These are phyloP conservation scores for Clitopilus passeckerianus DNA, from an alignment of 768 basidiomycete species.

Conservation along the genomic window DNA sequence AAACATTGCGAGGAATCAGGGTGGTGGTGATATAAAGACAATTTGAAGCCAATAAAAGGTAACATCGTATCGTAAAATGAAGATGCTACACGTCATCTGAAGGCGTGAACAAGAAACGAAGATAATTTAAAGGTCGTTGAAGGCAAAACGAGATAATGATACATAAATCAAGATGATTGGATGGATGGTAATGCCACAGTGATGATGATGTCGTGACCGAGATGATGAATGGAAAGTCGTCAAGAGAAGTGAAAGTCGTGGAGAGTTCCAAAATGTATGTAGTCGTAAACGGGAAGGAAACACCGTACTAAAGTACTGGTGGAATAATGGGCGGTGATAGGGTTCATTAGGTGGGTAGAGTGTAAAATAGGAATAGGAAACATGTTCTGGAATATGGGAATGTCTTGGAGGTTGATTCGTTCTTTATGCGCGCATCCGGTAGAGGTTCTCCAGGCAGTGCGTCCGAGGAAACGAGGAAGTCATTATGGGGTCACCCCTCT, in stretches of 20 bases:
- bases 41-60: background rate
- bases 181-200: background rate
- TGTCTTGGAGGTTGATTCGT: background rate
- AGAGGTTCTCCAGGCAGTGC: conserved; percentile 13
- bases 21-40: background rate
- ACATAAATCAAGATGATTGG: background rate
- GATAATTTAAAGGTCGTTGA: background rate
- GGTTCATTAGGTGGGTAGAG: background rate
- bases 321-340: background rate
- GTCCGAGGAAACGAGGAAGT: conserved; percentile 11
- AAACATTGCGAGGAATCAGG: background rate
- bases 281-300: background rate
- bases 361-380: background rate
- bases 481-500: conserved; percentile 15
- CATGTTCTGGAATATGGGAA: background rate
- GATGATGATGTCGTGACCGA: background rate
- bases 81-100: background rate
- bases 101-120: background rate
- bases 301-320: background rate
- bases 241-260: background rate
- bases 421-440: conserved; percentile 10
- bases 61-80: background rate
- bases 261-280: background rate
- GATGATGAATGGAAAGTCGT: background rate
- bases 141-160: background rate